These are phyloP conservation scores for Phialocephala sp. DNA, from an alignment of 2,329 filamentous ascomycete genomes.

Conservation along the genomic window DNA sequence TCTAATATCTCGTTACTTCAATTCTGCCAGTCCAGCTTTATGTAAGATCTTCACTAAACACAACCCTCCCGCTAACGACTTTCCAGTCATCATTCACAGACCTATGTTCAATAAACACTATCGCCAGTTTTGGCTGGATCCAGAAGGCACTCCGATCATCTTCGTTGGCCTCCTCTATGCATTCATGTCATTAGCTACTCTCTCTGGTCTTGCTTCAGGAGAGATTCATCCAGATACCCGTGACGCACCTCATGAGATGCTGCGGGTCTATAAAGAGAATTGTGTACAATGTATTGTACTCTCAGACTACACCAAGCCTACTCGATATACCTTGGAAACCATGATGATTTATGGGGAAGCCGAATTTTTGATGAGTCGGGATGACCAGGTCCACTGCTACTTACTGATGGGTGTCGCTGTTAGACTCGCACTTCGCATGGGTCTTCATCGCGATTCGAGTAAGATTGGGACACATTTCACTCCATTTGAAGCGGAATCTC, in stretches of 20 bases:
- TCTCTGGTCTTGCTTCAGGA: constrained; percentile 52
- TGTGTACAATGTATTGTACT: constrained; percentile 58
- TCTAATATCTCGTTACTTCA: constrained; percentile 59
- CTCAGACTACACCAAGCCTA: constrained; percentile 57
- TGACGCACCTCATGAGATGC: constrained; percentile 52
- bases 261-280: constrained; percentile 54
- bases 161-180: constrained; percentile 57
- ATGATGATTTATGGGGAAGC: constrained; percentile 57
- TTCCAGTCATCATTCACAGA: constrained; percentile 57
- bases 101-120: constrained; percentile 61
- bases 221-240: constrained; percentile 52
- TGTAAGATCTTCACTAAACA: constrained; percentile 45
- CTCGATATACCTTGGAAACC: constrained; percentile 54
- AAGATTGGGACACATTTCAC: constrained; percentile 55
- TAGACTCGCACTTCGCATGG: constrained; percentile 63
- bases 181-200: constrained; percentile 34
- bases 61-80: background rate
- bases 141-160: constrained; percentile 46
- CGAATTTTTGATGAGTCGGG: constrained; percentile 57
- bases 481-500: constrained; percentile 79
- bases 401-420: constrained; percentile 56
- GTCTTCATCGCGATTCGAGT: constrained; percentile 57
- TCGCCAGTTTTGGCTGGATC: constrained; percentile 54
- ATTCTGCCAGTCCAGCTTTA: constrained; percentile 57
- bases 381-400: constrained; percentile 60